Evolutionary conservation across 495 filamentous ascomycete genomes (phyloP).

Genomic region (Glonium stellatum): DNA sequence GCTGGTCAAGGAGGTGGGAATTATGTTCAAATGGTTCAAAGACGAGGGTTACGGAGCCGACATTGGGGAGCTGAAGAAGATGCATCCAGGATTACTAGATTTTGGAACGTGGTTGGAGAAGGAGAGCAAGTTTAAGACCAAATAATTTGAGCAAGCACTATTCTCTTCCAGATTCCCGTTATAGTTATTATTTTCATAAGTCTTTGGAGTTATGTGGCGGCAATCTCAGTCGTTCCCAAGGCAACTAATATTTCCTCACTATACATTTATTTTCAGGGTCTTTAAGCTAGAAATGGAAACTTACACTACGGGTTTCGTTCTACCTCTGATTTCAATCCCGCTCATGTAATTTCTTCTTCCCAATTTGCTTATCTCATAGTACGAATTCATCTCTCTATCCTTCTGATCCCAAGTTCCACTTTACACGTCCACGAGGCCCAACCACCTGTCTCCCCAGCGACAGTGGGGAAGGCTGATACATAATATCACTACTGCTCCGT

Average conservation of each 20-base stretch:
- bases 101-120: slow-evolving; percentile 56
- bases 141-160: neutral
- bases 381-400: slow-evolving; percentile 1
- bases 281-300: neutral
- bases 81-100: slow-evolving; percentile 48
- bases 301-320: neutral
- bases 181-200: neutral
- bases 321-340: neutral
- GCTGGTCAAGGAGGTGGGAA: slow-evolving; percentile 46
- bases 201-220: neutral
- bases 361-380: neutral
- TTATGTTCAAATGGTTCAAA: slow-evolving; percentile 61
- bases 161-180: neutral
- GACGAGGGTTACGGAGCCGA: slow-evolving; percentile 55
- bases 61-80: slow-evolving; percentile 45
- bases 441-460: neutral
- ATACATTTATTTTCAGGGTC: neutral
- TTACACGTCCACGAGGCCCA: slow-evolving; percentile 3
- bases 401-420: slow-evolving; percentile 26
- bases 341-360: neutral
- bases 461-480: too few species aligned
- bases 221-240: neutral
- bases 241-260: neutral
- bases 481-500: too few species aligned
- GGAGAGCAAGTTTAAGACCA: slow-evolving; percentile 39